Conservation (phyloP, 495 filamentous ascomycete genomes). For the Talaromyces stipitatus region DNA sequence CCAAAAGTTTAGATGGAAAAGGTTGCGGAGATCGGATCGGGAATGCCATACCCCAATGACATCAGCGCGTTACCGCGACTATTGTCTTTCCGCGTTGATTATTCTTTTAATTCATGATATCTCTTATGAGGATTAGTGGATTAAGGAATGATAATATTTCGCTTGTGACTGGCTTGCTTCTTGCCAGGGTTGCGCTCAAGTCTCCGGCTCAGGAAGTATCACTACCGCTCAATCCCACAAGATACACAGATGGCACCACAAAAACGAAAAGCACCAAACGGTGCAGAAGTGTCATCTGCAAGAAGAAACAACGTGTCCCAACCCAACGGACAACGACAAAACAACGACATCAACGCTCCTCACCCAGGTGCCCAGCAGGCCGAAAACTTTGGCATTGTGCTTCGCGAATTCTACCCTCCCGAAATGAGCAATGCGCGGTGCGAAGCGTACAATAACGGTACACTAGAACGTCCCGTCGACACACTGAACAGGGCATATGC, state of each 20-base stretch:
- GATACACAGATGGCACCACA: conserved; percentile 13
- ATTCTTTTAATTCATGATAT: not conserved
- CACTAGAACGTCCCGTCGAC: conserved; percentile 64
- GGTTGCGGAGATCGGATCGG: not conserved
- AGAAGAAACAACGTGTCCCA: not conserved
- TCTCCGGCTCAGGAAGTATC: not conserved
- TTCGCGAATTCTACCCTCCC: conserved; percentile 74
- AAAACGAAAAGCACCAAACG: conserved; percentile 17
- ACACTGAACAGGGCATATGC: conserved; percentile 44
- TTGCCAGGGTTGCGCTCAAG: not conserved
- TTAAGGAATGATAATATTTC: not conserved
- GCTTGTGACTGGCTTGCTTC: not conserved
- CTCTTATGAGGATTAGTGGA: too few species aligned
- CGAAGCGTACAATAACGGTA: conserved; percentile 57
- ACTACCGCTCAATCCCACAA: not conserved
- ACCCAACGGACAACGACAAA: not conserved
- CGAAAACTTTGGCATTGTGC: conserved; percentile 62
- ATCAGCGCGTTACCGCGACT: not conserved
- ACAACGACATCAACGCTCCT: conserved; percentile 6
- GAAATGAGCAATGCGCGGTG: conserved; percentile 77
- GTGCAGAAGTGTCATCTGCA: not conserved
- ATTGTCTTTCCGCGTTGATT: not conserved
- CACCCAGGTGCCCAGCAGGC: conserved; percentile 39
- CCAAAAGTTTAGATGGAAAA: not conserved
- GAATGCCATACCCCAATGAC: not conserved